phyloP scores from a whole-genome alignment of 1,284 basidiomycete species.

The Cutaneotrichosporon sp. region DNA sequence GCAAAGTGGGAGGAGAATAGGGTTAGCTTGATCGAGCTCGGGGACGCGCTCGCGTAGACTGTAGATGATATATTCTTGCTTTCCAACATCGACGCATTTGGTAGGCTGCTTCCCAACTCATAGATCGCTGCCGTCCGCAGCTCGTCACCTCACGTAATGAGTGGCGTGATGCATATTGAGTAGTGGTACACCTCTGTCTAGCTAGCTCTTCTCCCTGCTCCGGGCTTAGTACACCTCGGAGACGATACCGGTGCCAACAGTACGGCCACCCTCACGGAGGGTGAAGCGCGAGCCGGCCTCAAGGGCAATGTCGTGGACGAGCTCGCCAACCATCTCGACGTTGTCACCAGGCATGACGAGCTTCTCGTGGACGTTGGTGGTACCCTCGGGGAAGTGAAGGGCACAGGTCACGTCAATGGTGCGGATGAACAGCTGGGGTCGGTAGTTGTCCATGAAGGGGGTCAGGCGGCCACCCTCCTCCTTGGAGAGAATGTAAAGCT shows the following conservation, averaged over 20 bases:
- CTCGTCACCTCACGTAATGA: constrained; percentile 10
- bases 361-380: constrained; percentile 66
- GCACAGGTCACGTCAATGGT: constrained; percentile 90
- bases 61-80: neutral
- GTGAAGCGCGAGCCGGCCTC: constrained; percentile 96
- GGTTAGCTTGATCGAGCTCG: constrained; percentile 23
- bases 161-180: constrained; percentile 21
- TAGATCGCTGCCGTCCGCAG: constrained; percentile 10
- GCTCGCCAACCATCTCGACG: constrained; percentile 84
- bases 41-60: constrained; percentile 24
- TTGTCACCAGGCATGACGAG: constrained; percentile 99
- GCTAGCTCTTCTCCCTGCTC: constrained; percentile 1
- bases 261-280: constrained; percentile 93
- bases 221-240: constrained; percentile 14
- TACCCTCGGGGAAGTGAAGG: constrained; percentile 81
- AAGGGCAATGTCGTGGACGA: constrained; percentile 85
- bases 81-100: too few relatives aligned
- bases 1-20: constrained; percentile 33
- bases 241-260: constrained; percentile 66
- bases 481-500: constrained; percentile 92
- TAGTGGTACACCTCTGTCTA: constrained; percentile 13
- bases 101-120: neutral
- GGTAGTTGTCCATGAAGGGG: constrained; percentile 95
- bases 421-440: constrained; percentile 93
- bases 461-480: constrained; percentile 98